Percentiles rank a stretch among this genome's conserved stretches.
Evolutionary conservation across 176 grass and related monocot genomes (phyloP).

Genomic region (Carex pumila): DNA sequence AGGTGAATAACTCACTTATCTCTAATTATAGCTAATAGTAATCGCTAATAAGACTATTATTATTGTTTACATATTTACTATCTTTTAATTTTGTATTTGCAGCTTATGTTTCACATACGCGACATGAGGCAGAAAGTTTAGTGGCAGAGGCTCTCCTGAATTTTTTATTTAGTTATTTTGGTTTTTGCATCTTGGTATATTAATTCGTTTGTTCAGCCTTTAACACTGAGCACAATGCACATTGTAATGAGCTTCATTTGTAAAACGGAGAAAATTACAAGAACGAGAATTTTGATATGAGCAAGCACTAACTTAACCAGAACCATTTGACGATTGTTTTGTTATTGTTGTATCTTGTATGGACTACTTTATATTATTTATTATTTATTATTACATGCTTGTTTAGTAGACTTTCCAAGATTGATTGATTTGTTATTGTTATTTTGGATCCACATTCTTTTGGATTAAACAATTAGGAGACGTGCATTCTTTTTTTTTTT

Average conservation of each 20-base stretch:
- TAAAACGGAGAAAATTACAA: not conserved
- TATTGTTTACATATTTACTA: constrained; percentile 14
- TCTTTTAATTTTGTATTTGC: constrained; percentile 35
- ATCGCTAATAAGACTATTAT: not conserved
- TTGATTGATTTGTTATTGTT: not conserved
- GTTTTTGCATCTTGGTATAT: not conserved
- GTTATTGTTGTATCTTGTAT: not conserved
- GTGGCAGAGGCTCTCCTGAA: not conserved
- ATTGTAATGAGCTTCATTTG: not conserved
- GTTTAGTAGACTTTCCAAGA: not conserved
- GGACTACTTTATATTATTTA: not conserved
- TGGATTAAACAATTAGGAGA: not conserved
- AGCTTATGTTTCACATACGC: constrained; percentile 88
- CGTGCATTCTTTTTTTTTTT: not conserved
- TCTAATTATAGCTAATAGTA: not conserved
- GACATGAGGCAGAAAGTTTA: constrained; percentile 32
- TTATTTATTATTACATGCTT: not conserved
- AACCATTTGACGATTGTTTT: not conserved
- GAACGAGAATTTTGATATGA: not conserved
- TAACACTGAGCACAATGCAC: not conserved
- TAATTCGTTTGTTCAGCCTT: not conserved
- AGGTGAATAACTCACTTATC: constrained; percentile 43
- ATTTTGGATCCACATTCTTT: not conserved
- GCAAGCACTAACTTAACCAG: not conserved
- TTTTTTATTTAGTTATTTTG: not conserved